Percentiles rank a stretch among this genome's conserved stretches.
These are phyloP conservation scores for Sugiyamaella xylanicola DNA, from an alignment of 1,139 yeast genomes.

Conservation along the genomic window DNA sequence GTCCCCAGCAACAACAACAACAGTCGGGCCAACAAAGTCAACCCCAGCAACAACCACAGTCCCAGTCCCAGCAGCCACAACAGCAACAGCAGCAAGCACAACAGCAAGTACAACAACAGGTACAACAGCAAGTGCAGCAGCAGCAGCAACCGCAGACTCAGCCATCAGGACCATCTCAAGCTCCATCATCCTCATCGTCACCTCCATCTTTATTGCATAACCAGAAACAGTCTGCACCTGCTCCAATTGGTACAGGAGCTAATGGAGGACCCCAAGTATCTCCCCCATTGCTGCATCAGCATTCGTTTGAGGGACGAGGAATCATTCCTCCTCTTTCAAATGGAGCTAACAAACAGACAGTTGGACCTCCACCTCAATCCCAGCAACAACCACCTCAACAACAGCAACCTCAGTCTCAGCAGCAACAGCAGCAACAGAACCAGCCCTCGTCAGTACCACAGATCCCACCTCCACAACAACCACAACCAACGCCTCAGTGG, in stretches of 20 bases:
- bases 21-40: conserved; percentile 1
- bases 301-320: conserved; percentile 21
- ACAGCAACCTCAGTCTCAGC: conserved; percentile 10
- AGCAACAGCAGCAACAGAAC: conserved; percentile 10
- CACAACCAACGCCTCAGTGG: conserved; percentile 20
- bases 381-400: conserved; percentile 10
- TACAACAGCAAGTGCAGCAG: conserved; percentile 11
- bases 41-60: background rate
- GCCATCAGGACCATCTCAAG: background rate
- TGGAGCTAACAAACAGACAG: conserved; percentile 5
- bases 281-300: conserved; percentile 20
- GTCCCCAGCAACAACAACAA: conserved; percentile 8
- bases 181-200: conserved; percentile 1
- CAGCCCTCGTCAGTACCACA: conserved; percentile 12
- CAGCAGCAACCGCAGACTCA: conserved; percentile 8
- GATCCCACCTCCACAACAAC: conserved; percentile 22
- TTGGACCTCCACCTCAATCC: conserved; percentile 1
- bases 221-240: conserved; percentile 15
- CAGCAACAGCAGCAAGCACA: conserved; percentile 20
- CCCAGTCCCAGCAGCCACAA: conserved; percentile 14
- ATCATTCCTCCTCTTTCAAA: conserved; percentile 11
- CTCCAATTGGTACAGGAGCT: conserved; percentile 14
- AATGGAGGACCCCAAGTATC: conserved; percentile 15
- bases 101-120: conserved; percentile 6
- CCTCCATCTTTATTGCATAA: conserved; percentile 12